phyloP scores from a whole-genome alignment of 2,329 filamentous ascomycete genomes.

The Cadophora luteo-olivacea region DNA sequence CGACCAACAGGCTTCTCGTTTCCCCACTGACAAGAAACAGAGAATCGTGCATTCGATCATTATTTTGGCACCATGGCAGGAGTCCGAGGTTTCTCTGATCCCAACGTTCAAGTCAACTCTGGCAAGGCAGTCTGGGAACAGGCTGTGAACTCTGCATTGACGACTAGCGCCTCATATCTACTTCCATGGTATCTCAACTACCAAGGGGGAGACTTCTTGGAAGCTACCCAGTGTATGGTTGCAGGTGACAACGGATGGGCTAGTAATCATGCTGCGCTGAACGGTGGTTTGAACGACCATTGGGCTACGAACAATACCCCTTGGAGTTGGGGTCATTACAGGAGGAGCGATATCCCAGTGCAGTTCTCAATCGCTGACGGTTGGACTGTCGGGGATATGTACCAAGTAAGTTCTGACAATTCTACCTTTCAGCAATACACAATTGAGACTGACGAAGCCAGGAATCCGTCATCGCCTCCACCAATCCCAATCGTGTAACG shows the following conservation, averaged over 20 bases:
- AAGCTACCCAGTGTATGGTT: slow-evolving; percentile 61
- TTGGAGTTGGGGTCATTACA: slow-evolving; percentile 58
- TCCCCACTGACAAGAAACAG: slow-evolving; percentile 17
- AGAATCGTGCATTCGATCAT: slow-evolving; percentile 37
- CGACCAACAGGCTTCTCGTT: slow-evolving; percentile 17
- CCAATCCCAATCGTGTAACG: slow-evolving; percentile 53
- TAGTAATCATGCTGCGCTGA: slow-evolving; percentile 58
- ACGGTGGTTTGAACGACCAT: slow-evolving; percentile 57
- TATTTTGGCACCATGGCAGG: slow-evolving; percentile 63
- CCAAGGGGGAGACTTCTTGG: slow-evolving; percentile 54
- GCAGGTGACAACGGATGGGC: slow-evolving; percentile 59
- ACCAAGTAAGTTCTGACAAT: slow-evolving; percentile 48
- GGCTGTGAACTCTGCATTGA: slow-evolving; percentile 36
- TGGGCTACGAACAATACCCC: slow-evolving; percentile 62
- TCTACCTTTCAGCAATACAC: too few species aligned
- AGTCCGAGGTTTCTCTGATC: slow-evolving; percentile 61
- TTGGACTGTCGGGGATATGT: slow-evolving; percentile 63
- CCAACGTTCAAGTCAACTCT: slow-evolving; percentile 57
- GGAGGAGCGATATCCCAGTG: slow-evolving; percentile 58
- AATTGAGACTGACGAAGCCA: slow-evolving; percentile 32
- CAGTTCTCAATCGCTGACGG: slow-evolving; percentile 61
- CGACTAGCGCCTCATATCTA: slow-evolving; percentile 51
- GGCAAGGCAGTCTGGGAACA: slow-evolving; percentile 36
- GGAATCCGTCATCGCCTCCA: slow-evolving; percentile 53
- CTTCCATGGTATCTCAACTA: slow-evolving; percentile 63